Evolutionary conservation across 139 green algal genomes (phyloP), one percentile per base, ranked within the genome.

Genomic region (Diplosphaera chodatii): DNA sequence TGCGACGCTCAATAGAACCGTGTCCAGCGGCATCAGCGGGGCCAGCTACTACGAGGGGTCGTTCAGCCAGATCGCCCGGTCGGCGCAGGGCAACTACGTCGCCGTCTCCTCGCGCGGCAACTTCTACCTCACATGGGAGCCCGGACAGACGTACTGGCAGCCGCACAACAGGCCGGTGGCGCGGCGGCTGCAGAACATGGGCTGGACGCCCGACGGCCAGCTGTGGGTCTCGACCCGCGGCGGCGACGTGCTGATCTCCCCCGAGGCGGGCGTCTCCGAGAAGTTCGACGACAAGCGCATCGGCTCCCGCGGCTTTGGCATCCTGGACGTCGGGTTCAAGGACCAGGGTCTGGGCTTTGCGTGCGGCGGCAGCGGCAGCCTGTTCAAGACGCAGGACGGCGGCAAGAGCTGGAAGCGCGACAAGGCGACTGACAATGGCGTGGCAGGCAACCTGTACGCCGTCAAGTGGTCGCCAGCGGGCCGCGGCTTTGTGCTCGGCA

Each of bases 81-180:
- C 78, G 69, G 29, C 59, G 21, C 65, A 80, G 0, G 95, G 95
- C 48, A 77, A 91, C 69, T 99, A 99, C 71, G 89, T 99, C 18
- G 95, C 90, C 22, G 91, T 99, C 21, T 92, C 78, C 55, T 94
- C 86, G 1, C 87, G 95, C 40, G 95, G 95, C 66, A 99, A 99
- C 91, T 99, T 99, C 81, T 99, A 91, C 87, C 94, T 99, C 86
- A 98, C 95, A 31, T 99, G 95, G 95, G 69, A 83, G 27, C 88
- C 93, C 8, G 94, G 94, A 10, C 88, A 97, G 76, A 88, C 82
- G 6, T 96, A 87, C 79, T 98, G 94, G 94, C 67, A 84, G 83
- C 94, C 94, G 8, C 94, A 97, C 89, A 98, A 98, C 88, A 59
- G 48, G 13, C 48, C 48, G 48, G 48, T 78, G 18, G 85, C 88